phyloP scores from a whole-genome alignment of 2,329 filamentous ascomycete species.

The Myotisia sp. region DNA sequence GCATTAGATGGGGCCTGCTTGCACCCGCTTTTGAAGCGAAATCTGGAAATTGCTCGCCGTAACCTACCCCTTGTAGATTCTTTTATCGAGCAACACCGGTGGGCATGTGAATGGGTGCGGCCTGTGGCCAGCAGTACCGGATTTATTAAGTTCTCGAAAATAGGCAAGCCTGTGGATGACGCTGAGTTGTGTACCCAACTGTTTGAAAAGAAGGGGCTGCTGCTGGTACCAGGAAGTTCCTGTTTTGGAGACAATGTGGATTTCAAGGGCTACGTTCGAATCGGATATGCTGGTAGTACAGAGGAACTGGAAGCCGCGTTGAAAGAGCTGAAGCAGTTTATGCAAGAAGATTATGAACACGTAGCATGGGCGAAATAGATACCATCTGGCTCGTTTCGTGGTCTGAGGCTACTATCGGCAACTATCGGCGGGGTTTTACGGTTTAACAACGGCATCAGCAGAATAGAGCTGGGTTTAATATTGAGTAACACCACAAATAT shows the following conservation, averaged over 20 bases:
- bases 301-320: constrained; percentile 54
- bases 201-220: constrained; percentile 53
- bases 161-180: constrained; percentile 53
- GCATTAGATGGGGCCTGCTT: constrained; percentile 54
- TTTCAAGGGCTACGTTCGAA: constrained; percentile 60
- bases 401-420: too few species aligned
- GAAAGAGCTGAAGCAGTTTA: constrained; percentile 39
- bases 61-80: constrained; percentile 53
- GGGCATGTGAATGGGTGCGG: constrained; percentile 54
- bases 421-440: too few species aligned
- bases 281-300: constrained; percentile 63
- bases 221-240: constrained; percentile 58
- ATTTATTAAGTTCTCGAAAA: constrained; percentile 54
- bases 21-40: constrained; percentile 47
- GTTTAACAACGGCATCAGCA: too few species aligned
- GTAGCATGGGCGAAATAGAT: constrained; percentile 23
- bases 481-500: too few species aligned
- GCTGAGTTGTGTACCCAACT: constrained; percentile 56
- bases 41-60: constrained; percentile 50
- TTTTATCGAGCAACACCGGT: constrained; percentile 52
- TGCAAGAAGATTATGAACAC: constrained; percentile 43
- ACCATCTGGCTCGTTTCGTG: too few species aligned
- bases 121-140: constrained; percentile 69
- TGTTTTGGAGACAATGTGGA: constrained; percentile 56
- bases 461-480: too few species aligned